Percentiles rank a stretch among this genome's conserved stretches.
Conservation (phyloP, 768 basidiomycete genomes). For the Amanita phalloides region DNA sequence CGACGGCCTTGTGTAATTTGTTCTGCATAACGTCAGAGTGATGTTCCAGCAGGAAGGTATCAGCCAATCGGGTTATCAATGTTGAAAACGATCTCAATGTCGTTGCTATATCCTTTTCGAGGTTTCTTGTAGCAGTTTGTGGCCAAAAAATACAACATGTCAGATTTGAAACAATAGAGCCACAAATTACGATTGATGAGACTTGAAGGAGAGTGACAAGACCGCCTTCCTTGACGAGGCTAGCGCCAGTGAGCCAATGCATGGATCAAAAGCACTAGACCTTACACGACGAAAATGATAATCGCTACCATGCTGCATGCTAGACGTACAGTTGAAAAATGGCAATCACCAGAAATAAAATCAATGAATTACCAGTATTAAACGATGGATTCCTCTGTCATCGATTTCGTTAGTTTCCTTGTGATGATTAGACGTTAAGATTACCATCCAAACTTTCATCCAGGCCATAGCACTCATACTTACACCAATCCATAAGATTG, state of each 20-base stretch:
- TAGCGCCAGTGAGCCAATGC: constrained; percentile 16
- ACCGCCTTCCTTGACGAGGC: constrained; percentile 86
- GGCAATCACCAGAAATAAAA: neutral
- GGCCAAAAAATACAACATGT: constrained; percentile 83
- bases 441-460: constrained; percentile 83
- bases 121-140: constrained; percentile 69
- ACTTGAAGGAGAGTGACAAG: constrained; percentile 63
- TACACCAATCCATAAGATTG: constrained; percentile 75
- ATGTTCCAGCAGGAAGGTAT: constrained; percentile 77
- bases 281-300: constrained; percentile 75
- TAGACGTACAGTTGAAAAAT: constrained; percentile 14
- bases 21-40: constrained; percentile 46
- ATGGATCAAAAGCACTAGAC: neutral
- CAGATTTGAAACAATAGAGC: constrained; percentile 68
- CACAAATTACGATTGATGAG: constrained; percentile 66
- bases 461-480: constrained; percentile 78
- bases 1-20: constrained; percentile 68
- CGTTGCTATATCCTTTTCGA: constrained; percentile 78
- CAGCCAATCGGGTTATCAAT: constrained; percentile 69
- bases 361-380: constrained; percentile 53
- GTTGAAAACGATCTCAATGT: constrained; percentile 86
- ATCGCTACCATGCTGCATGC: constrained; percentile 83
- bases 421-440: constrained; percentile 4
- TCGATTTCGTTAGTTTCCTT: neutral
- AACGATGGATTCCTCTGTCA: constrained; percentile 65